phyloP scores from a whole-genome alignment of 495 filamentous ascomycete genomes.

The Cetradonia linearis region DNA sequence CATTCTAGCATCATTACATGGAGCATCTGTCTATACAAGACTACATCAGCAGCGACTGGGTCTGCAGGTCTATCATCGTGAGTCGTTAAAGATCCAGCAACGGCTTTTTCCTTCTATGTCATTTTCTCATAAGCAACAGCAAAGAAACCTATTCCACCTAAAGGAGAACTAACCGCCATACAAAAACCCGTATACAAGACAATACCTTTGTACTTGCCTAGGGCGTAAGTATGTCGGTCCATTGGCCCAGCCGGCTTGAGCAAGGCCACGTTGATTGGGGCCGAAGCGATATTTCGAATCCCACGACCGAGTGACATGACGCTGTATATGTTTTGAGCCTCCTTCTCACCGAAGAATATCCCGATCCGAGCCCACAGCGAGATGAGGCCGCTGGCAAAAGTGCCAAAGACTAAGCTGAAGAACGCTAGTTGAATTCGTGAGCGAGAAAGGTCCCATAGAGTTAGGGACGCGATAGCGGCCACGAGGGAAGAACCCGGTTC shows the following conservation, averaged over 20 bases:
- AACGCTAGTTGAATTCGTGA: neutral
- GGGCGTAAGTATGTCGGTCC: neutral
- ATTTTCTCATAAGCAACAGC: neutral
- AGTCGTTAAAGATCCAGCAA: neutral
- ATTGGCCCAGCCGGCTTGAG: neutral
- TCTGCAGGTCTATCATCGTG: neutral
- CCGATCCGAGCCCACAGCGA: neutral
- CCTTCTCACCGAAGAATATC: neutral
- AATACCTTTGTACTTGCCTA: neutral
- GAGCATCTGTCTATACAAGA: neutral
- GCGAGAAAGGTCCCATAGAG: neutral
- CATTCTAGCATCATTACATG: neutral
- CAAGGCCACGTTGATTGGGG: neutral
- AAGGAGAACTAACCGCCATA: neutral
- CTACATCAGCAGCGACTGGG: neutral
- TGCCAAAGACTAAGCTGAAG: neutral
- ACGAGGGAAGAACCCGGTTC: neutral
- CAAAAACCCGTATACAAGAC: neutral
- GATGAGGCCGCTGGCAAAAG: neutral
- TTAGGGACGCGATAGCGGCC: neutral
- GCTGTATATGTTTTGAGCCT: neutral
- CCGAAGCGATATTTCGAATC: neutral
- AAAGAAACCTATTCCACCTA: neutral
- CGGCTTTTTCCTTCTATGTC: neutral
- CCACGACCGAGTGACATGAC: neutral